phyloP scores from a whole-genome alignment of 257 asterid genomes.

The Oldenlandia corymbosa region DNA sequence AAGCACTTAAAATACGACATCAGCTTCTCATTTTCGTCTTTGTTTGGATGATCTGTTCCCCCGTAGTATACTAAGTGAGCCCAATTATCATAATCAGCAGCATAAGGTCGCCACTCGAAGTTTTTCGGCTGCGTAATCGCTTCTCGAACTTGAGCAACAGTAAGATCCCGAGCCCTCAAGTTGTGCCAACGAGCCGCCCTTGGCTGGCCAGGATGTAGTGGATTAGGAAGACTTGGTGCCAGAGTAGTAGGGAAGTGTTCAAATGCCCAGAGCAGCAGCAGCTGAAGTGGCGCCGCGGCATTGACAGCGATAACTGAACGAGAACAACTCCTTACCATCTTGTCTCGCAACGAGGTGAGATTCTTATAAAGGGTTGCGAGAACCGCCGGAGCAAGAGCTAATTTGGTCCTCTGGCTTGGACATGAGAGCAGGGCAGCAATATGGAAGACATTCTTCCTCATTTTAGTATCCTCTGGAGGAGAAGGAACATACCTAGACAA shows the following conservation, averaged over 20 bases:
- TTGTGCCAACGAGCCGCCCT: slow-evolving; percentile 1
- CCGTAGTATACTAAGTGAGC: slow-evolving; percentile 17
- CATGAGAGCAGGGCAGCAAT: neutral
- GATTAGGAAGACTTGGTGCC: neutral
- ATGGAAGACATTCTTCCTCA: neutral
- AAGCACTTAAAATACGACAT: slow-evolving; percentile 24
- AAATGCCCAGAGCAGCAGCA: slow-evolving; percentile 2
- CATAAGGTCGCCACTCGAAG: slow-evolving; percentile 1
- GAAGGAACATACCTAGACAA: neutral
- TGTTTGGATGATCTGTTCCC: slow-evolving; percentile 12
- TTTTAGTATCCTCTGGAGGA: too few species aligned
- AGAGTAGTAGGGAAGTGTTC: neutral
- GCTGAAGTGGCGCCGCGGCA: neutral
- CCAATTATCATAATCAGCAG: slow-evolving; percentile 15
- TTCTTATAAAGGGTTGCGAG: neutral
- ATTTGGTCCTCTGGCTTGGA: neutral
- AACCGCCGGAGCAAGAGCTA: slow-evolving; percentile 2
- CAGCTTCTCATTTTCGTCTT: slow-evolving; percentile 5
- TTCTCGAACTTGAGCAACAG: neutral
- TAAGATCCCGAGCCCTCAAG: neutral
- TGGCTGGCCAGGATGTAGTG: neutral
- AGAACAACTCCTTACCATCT: neutral
- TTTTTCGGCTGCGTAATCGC: neutral
- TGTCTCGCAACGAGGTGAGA: neutral
- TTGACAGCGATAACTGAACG: too few species aligned